phyloP scores from a whole-genome alignment of 2,329 filamentous ascomycete species.

The Aureobasidium musti region DNA sequence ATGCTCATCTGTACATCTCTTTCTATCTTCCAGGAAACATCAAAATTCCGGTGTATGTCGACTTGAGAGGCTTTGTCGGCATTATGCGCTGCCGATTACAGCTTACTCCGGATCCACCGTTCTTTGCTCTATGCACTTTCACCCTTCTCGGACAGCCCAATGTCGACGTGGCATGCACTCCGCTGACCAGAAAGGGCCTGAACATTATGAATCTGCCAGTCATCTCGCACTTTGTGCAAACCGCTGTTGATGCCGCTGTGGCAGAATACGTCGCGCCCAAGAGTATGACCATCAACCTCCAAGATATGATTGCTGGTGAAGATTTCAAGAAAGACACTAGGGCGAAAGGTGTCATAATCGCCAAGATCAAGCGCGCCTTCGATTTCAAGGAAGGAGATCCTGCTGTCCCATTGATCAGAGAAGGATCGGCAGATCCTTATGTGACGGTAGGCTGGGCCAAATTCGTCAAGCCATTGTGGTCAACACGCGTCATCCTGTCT shows the following conservation, averaged over 20 bases:
- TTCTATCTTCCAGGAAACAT: slow-evolving; percentile 66
- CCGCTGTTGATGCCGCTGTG: slow-evolving; percentile 70
- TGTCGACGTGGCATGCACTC: slow-evolving; percentile 69
- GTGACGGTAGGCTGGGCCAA: slow-evolving; percentile 75
- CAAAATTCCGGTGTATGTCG: slow-evolving; percentile 70
- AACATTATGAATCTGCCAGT: slow-evolving; percentile 76
- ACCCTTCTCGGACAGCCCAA: slow-evolving; percentile 75
- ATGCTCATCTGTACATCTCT: slow-evolving; percentile 70
- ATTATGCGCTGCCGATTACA: slow-evolving; percentile 69
- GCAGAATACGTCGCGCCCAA: slow-evolving; percentile 76
- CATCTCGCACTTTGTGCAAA: slow-evolving; percentile 74
- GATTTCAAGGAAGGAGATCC: slow-evolving; percentile 73
- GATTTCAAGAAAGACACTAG: slow-evolving; percentile 76
- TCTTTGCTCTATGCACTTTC: slow-evolving; percentile 72
- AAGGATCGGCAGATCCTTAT: slow-evolving; percentile 68
- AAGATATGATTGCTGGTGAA: slow-evolving; percentile 75
- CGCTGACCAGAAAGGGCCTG: slow-evolving; percentile 66
- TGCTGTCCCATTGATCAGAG: slow-evolving; percentile 59
- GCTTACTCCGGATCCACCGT: slow-evolving; percentile 73
- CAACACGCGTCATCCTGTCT: slow-evolving; percentile 64
- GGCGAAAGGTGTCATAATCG: slow-evolving; percentile 64
- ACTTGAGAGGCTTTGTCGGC: slow-evolving; percentile 70
- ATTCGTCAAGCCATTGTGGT: slow-evolving; percentile 69
- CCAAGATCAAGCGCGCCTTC: slow-evolving; percentile 66
- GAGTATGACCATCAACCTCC: slow-evolving; percentile 70